Evolutionary conservation across 1,284 basidiomycete genomes (phyloP).

Genomic region (Apiotrichum akiyoshidainum): DNA sequence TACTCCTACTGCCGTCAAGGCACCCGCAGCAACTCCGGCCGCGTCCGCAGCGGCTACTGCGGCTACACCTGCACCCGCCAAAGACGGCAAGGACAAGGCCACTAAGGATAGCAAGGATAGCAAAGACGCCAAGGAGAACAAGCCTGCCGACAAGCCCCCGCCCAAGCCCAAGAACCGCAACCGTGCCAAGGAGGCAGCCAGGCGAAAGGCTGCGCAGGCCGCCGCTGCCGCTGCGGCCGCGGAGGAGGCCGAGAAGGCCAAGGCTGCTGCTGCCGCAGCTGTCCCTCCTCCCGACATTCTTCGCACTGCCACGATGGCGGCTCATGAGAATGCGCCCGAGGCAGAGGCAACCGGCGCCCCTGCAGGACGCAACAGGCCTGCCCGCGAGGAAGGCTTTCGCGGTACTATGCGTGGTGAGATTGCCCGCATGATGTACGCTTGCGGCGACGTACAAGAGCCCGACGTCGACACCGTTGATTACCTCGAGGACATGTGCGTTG

Average conservation of each 20-base stretch:
- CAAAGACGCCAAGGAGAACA: conserved; percentile 1
- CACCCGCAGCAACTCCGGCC: neutral
- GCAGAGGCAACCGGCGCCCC: neutral
- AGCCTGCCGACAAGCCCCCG: neutral
- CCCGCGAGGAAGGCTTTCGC: conserved; percentile 30
- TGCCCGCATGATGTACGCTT: conserved; percentile 44
- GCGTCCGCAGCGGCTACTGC: neutral
- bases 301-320: neutral
- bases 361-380: neutral
- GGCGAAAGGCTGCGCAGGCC: neutral
- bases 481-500: conserved; percentile 44
- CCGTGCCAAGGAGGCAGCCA: neutral
- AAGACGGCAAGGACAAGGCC: neutral
- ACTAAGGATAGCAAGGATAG: neutral
- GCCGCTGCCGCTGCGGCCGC: conserved; percentile 1
- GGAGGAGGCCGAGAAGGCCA: conserved; percentile 4
- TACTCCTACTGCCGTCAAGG: neutral
- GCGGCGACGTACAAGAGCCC: conserved; percentile 42
- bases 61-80: neutral
- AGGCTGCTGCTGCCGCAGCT: neutral
- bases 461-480: conserved; percentile 43
- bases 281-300: neutral
- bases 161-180: neutral
- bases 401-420: conserved; percentile 46
- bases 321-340: neutral